Percentiles rank a stretch among this genome's conserved stretches.
These are phyloP conservation scores for Metschnikowia noctiluminum DNA, from an alignment of 805 yeast genomes.

Conservation along the genomic window DNA sequence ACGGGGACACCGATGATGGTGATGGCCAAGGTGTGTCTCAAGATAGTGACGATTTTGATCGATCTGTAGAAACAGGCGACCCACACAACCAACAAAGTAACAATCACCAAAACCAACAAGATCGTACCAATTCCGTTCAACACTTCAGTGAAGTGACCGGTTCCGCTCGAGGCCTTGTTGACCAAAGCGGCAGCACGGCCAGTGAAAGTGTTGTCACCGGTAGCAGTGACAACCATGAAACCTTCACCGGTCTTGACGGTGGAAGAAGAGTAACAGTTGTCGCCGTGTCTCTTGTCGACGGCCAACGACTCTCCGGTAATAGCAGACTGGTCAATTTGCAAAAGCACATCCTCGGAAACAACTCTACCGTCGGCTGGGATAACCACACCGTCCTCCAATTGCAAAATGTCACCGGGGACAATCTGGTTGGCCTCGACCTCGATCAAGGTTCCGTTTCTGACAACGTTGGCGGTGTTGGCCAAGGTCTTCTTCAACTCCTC, in stretches of 20 bases:
- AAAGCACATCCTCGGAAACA: constrained; percentile 77
- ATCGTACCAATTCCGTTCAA: constrained; percentile 96
- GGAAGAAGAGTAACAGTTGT: constrained; percentile 85
- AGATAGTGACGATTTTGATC: constrained; percentile 77
- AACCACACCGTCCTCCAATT: constrained; percentile 89
- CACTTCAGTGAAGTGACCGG: constrained; percentile 96
- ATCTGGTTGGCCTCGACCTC: constrained; percentile 81
- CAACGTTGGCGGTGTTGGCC: constrained; percentile 82
- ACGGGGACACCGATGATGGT: constrained; percentile 98
- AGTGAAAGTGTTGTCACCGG: constrained; percentile 93
- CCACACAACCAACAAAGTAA: constrained; percentile 88
- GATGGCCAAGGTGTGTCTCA: constrained; percentile 90
- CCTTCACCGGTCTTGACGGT: constrained; percentile 96
- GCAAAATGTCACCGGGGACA: constrained; percentile 93
- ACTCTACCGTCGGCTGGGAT: constrained; percentile 92
- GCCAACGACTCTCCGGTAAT: constrained; percentile 97
- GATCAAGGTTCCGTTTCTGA: constrained; percentile 74
- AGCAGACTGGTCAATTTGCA: constrained; percentile 95
- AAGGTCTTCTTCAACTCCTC: constrained; percentile 93
- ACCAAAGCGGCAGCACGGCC: constrained; percentile 98
- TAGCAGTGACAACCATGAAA: constrained; percentile 89
- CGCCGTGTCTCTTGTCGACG: constrained; percentile 88
- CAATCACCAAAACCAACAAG: constrained; percentile 81
- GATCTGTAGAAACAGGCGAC: constrained; percentile 92
- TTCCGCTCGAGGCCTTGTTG: constrained; percentile 88